These are phyloP conservation scores for Annulohypoxylon bovei DNA, from an alignment of 495 filamentous ascomycete genomes.

Conservation along the genomic window DNA sequence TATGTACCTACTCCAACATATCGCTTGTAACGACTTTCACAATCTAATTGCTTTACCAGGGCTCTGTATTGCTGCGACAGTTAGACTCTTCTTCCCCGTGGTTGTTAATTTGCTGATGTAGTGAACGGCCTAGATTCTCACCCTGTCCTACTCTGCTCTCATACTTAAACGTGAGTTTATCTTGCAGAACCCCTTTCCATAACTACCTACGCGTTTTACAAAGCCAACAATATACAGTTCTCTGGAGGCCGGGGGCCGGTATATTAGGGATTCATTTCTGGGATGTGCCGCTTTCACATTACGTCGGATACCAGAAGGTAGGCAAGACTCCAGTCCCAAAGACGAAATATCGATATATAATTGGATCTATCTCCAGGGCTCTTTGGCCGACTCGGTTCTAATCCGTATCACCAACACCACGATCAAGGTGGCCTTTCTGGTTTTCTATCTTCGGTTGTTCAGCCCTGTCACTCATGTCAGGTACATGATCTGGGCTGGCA, in stretches of 20 bases:
- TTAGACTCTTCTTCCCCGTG: neutral
- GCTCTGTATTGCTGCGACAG: conserved; percentile 31
- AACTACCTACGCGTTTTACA: neutral
- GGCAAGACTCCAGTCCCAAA: neutral
- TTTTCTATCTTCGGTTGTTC: conserved; percentile 33
- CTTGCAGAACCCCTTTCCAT: neutral
- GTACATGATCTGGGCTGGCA: conserved; percentile 30
- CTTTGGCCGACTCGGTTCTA: conserved; percentile 24
- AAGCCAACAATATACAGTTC: conserved; percentile 10
- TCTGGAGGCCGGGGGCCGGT: conserved; percentile 14
- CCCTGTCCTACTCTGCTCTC: conserved; percentile 23
- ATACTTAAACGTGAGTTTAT: conserved; percentile 24
- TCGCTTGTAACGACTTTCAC: neutral
- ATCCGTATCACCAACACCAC: conserved; percentile 21
- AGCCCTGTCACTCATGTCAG: conserved; percentile 15
- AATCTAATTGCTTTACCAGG: conserved; percentile 3
- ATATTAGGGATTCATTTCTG: conserved; percentile 31
- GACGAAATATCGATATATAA: neutral
- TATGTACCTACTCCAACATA: conserved; percentile 9
- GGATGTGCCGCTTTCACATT: conserved; percentile 32
- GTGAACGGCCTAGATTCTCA: conserved; percentile 16
- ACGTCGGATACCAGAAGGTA: conserved; percentile 19
- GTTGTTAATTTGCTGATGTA: neutral
- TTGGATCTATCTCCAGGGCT: neutral
- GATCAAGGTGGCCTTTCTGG: conserved; percentile 30